Percentiles rank a stretch among this genome's conserved stretches.
These are phyloP conservation scores for Avena atlantica DNA, from an alignment of 176 grass and related monocot species.

Conservation along the genomic window DNA sequence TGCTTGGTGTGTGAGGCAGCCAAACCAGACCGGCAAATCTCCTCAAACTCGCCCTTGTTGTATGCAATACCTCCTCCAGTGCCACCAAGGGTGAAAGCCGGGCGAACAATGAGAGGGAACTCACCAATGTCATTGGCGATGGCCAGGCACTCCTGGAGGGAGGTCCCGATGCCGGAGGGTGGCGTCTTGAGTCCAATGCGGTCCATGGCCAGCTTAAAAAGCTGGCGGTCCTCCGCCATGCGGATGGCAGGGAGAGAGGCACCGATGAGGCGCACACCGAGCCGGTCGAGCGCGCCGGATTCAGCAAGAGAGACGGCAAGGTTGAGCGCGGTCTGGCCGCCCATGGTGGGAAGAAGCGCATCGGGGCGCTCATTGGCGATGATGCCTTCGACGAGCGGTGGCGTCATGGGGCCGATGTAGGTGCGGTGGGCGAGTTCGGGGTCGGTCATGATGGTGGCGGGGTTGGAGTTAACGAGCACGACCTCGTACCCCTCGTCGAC, in stretches of 20 bases:
- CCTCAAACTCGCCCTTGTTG: conserved; percentile 87
- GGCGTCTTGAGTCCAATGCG: conserved; percentile 94
- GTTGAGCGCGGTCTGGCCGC: conserved; percentile 97
- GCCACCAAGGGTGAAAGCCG: conserved; percentile 91
- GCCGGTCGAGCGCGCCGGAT: conserved; percentile 72
- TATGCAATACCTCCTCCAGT: conserved; percentile 96
- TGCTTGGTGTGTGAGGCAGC: conserved; percentile 76
- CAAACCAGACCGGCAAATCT: conserved; percentile 78
- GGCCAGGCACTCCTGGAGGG: conserved; percentile 77
- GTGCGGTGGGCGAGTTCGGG: conserved; percentile 90
- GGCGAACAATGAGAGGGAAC: conserved; percentile 89
- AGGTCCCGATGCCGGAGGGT: conserved; percentile 86
- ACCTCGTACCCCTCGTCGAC: conserved; percentile 89
- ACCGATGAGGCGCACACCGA: conserved; percentile 79
- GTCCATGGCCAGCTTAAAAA: conserved; percentile 95
- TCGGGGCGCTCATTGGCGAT: conserved; percentile 82
- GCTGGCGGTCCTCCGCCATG: conserved; percentile 84
- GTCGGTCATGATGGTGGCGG: conserved; percentile 99
- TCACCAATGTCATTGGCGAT: conserved; percentile 77
- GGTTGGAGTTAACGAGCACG: conserved; percentile 95
- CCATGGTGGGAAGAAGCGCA: conserved; percentile 94
- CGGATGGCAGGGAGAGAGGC: conserved; percentile 84
- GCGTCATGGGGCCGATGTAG: conserved; percentile 97
- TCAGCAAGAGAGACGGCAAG: conserved; percentile 86
- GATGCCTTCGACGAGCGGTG: conserved; percentile 77